Percentiles rank a stretch among this genome's conserved stretches.
phyloP scores from a whole-genome alignment of 2,329 filamentous ascomycete species.

The Pseudopithomyces chartarum region DNA sequence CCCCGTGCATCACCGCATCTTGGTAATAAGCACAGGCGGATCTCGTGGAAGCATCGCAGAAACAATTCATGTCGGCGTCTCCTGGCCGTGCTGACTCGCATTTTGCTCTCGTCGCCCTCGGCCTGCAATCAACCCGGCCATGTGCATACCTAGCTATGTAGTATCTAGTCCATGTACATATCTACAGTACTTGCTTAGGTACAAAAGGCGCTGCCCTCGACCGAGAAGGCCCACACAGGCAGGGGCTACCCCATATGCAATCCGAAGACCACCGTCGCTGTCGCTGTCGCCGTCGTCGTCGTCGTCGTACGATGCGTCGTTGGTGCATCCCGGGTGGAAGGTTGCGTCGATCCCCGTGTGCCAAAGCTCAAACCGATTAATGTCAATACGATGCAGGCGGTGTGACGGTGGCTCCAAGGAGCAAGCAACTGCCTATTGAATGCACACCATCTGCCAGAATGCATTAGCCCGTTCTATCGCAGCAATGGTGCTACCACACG shows the following conservation, averaged over 20 bases:
- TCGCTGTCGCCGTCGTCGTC: neutral
- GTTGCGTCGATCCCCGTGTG: neutral
- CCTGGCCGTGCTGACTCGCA: slow-evolving; percentile 18
- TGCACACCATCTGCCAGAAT: slow-evolving; percentile 4
- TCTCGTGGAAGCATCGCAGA: slow-evolving; percentile 38
- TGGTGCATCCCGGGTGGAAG: neutral
- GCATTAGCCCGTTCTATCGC: slow-evolving; percentile 6
- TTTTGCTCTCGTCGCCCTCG: slow-evolving; percentile 13
- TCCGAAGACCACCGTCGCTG: neutral
- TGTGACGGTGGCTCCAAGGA: slow-evolving; percentile 1
- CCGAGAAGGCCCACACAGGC: no score
- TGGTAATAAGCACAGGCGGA: slow-evolving; percentile 42
- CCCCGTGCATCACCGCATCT: slow-evolving; percentile 29
- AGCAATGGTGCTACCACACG: neutral
- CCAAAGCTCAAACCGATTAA: slow-evolving; percentile 1
- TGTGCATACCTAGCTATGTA: neutral
- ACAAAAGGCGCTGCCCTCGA: no score
- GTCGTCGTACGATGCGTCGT: neutral
- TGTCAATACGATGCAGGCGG: neutral
- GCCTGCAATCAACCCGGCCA: slow-evolving; percentile 19
- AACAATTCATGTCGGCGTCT: slow-evolving; percentile 11
- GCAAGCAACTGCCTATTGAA: neutral
- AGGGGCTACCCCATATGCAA: no score
- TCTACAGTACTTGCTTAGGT: no score
- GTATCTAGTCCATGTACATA: no score